Percentiles rank a stretch among this genome's conserved stretches.
Conservation (phyloP, 2,329 filamentous ascomycete species). For the Epichloe coenophiala region DNA sequence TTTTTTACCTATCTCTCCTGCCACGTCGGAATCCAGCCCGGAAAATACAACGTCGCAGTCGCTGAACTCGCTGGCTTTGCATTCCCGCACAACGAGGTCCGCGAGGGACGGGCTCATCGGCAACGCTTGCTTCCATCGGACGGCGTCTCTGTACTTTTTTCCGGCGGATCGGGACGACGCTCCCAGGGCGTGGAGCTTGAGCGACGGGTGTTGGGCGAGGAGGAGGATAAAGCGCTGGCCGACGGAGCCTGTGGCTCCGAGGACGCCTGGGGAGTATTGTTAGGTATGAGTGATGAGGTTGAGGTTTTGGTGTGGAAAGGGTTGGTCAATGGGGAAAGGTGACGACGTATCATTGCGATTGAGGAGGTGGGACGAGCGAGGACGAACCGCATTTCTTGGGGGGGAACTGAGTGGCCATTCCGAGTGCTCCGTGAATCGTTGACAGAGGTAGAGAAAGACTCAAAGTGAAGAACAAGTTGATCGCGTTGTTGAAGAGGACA, state of each 20-base stretch:
- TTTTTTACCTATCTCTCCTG: slow-evolving; percentile 66
- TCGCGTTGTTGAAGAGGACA: neutral
- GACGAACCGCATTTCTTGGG: slow-evolving; percentile 45
- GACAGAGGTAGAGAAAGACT: neutral
- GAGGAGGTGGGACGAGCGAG: neutral
- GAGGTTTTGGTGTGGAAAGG: too few relatives aligned
- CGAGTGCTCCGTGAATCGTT: neutral
- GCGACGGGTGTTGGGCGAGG: slow-evolving; percentile 73
- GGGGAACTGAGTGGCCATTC: slow-evolving; percentile 32
- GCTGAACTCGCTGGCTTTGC: slow-evolving; percentile 65
- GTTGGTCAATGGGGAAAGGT: slow-evolving; percentile 5
- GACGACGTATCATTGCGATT: neutral
- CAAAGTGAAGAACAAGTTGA: neutral
- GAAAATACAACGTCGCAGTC: slow-evolving; percentile 93
- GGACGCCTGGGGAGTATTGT: slow-evolving; percentile 41
- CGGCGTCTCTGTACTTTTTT: slow-evolving; percentile 89
- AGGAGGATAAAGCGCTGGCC: slow-evolving; percentile 93
- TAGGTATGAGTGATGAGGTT: neutral
- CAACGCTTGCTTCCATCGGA: slow-evolving; percentile 82
- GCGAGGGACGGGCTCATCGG: slow-evolving; percentile 64
- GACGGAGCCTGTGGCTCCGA: slow-evolving; percentile 87
- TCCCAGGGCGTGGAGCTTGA: slow-evolving; percentile 77
- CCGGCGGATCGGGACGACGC: slow-evolving; percentile 81
- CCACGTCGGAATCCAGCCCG: slow-evolving; percentile 83
- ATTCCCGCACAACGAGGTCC: slow-evolving; percentile 74